phyloP scores from a whole-genome alignment of 768 basidiomycete species.

The Cytidiella melzeri region DNA sequence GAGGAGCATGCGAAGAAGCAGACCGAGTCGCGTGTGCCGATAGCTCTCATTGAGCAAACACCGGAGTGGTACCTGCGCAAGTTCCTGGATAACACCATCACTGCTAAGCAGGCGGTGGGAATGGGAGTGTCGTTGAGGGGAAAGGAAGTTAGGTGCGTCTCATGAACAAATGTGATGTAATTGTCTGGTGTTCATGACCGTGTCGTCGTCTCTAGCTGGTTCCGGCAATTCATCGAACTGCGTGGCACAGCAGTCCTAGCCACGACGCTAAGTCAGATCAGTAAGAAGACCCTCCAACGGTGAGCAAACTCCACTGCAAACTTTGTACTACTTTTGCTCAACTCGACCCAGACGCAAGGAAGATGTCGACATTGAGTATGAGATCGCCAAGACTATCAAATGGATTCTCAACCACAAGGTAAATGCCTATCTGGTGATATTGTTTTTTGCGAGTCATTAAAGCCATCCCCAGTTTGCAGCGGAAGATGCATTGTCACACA shows the following conservation, averaged over 20 bases:
- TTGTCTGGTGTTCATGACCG: neutral
- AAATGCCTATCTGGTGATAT: slow-evolving; percentile 19
- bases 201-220: slow-evolving; percentile 57
- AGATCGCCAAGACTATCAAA: slow-evolving; percentile 82
- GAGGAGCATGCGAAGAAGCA: slow-evolving; percentile 58
- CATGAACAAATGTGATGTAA: neutral
- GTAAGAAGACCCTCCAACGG: slow-evolving; percentile 63
- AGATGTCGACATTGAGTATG: slow-evolving; percentile 76
- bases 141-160: slow-evolving; percentile 68
- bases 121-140: slow-evolving; percentile 75
- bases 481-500: slow-evolving; percentile 67
- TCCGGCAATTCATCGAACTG: slow-evolving; percentile 63
- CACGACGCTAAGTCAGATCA: slow-evolving; percentile 69
- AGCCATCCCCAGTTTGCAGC: slow-evolving; percentile 48
- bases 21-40: slow-evolving; percentile 49
- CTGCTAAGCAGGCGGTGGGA: slow-evolving; percentile 70
- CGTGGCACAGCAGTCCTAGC: slow-evolving; percentile 84
- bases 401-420: slow-evolving; percentile 70
- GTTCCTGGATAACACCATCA: slow-evolving; percentile 83
- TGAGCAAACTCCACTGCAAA: slow-evolving; percentile 23
- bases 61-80: slow-evolving; percentile 93
- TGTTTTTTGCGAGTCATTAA: neutral
- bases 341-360: slow-evolving; percentile 40
- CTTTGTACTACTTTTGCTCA: neutral
- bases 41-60: slow-evolving; percentile 54